Evolutionary conservation across 768 basidiomycete species (phyloP).

Genomic region (Serendipita sp.): DNA sequence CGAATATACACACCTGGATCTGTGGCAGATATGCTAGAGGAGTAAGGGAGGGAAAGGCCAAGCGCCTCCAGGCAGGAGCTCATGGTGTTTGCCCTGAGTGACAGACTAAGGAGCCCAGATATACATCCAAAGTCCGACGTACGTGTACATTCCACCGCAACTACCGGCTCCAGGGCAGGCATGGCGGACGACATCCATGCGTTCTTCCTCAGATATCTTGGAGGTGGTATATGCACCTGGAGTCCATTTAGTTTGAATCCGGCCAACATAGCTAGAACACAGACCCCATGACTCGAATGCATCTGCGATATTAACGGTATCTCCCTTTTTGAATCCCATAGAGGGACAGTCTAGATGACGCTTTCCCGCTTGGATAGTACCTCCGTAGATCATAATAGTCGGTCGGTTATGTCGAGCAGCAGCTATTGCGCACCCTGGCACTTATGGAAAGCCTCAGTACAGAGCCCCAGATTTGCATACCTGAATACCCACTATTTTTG

Average conservation of each 20-base stretch:
- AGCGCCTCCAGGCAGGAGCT: constrained; percentile 68
- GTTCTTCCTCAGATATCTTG: constrained; percentile 61
- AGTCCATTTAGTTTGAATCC: background rate
- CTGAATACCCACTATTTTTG: constrained; percentile 40
- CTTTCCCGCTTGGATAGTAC: constrained; percentile 62
- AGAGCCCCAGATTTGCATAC: background rate
- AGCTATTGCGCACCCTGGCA: constrained; percentile 80
- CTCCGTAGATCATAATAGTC: constrained; percentile 72
- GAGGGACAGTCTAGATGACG: constrained; percentile 26
- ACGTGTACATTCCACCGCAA: constrained; percentile 82
- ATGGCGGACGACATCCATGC: constrained; percentile 70
- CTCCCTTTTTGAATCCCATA: constrained; percentile 51
- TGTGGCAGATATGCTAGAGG: constrained; percentile 57
- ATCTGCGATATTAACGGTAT: constrained; percentile 67
- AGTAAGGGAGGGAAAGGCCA: constrained; percentile 75
- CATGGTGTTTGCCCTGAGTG: constrained; percentile 69
- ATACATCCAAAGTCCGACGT: constrained; percentile 14
- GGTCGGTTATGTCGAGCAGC: constrained; percentile 76
- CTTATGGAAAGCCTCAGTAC: background rate
- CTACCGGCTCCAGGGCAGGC: constrained; percentile 74
- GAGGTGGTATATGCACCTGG: constrained; percentile 61
- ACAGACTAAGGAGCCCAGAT: background rate
- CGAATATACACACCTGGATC: constrained; percentile 34
- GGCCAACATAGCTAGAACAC: constrained; percentile 4
- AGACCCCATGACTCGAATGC: constrained; percentile 72